phyloP scores from a whole-genome alignment of 2,329 filamentous ascomycete species.

The Thelonectria blattea region DNA sequence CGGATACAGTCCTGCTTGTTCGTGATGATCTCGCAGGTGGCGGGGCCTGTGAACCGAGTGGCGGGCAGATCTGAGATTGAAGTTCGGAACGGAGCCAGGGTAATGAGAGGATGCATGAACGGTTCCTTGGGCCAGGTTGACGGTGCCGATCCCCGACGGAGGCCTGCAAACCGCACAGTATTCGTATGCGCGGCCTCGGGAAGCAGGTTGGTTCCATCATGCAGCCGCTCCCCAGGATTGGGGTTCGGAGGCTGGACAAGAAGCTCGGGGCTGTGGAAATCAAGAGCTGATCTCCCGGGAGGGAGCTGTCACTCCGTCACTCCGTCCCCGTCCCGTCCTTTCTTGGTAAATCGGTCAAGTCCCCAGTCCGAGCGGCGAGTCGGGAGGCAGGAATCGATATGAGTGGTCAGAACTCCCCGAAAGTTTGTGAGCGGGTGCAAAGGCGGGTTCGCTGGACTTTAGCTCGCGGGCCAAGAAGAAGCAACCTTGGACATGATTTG shows the following conservation, averaged over 20 bases:
- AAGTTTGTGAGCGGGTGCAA: conserved; percentile 1
- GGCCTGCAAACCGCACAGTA: background rate
- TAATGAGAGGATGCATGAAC: conserved; percentile 9
- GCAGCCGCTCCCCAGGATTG: conserved; percentile 1
- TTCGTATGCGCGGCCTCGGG: no score
- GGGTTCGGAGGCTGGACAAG: background rate
- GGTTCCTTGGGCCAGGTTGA: conserved; percentile 3
- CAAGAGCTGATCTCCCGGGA: background rate
- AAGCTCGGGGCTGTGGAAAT: background rate
- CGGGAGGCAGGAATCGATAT: background rate
- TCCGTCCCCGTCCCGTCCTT: background rate
- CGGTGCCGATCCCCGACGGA: conserved; percentile 4
- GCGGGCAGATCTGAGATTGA: conserved; percentile 10
- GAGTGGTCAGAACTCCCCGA: conserved; percentile 26
- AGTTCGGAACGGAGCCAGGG: background rate
- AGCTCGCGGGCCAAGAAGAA: background rate
- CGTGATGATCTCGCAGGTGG: background rate
- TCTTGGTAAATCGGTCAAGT: background rate
- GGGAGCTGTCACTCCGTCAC: background rate
- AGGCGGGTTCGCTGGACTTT: background rate
- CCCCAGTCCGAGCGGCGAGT: background rate
- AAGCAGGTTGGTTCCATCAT: background rate
- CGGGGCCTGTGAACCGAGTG: conserved; percentile 8
- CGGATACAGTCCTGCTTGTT: background rate
- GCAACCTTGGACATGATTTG: no score